phyloP scores from a whole-genome alignment of 2,329 filamentous ascomycete genomes.

The Rachicladosporium sp. region DNA sequence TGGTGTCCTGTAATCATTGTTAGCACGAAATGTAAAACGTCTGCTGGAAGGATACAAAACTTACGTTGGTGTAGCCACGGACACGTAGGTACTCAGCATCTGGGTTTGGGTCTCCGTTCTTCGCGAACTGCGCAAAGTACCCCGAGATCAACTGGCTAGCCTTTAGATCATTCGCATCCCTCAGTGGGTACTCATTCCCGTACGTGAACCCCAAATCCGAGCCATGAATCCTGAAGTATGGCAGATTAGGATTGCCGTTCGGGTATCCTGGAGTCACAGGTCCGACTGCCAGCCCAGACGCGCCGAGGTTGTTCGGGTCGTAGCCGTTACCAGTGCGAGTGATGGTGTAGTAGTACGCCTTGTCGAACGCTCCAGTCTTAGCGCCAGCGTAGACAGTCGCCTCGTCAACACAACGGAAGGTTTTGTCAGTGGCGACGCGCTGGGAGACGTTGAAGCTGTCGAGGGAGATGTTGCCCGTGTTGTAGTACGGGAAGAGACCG shows the following conservation, averaged over 20 bases:
- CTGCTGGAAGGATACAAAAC: not conserved
- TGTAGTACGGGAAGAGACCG: conserved; percentile 39
- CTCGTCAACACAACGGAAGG: conserved; percentile 49
- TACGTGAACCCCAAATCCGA: conserved; percentile 31
- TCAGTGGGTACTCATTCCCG: conserved; percentile 27
- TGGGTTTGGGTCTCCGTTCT: conserved; percentile 40
- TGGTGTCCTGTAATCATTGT: conserved; percentile 10
- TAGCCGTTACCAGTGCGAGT: conserved; percentile 43
- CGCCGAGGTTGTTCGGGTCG: conserved; percentile 41
- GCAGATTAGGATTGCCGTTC: conserved; percentile 38
- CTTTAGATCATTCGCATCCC: conserved; percentile 40
- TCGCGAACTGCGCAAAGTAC: conserved; percentile 42
- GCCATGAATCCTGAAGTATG: conserved; percentile 47
- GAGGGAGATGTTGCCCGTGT: conserved; percentile 39
- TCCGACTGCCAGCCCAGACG: conserved; percentile 24
- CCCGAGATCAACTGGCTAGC: conserved; percentile 33
- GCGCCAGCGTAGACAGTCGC: conserved; percentile 44
- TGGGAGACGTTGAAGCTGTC: conserved; percentile 45
- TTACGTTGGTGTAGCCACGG: conserved; percentile 34
- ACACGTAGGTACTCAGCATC: conserved; percentile 32
- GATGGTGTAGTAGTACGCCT: conserved; percentile 49
- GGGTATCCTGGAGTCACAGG: conserved; percentile 25
- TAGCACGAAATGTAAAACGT: not conserved
- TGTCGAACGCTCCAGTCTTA: conserved; percentile 32
- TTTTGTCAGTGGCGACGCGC: conserved; percentile 45